Percentiles rank a stretch among this genome's conserved stretches.
These are phyloP conservation scores for Arthrocladium fulminans DNA, from an alignment of 2,329 filamentous ascomycete species.

Conservation along the genomic window DNA sequence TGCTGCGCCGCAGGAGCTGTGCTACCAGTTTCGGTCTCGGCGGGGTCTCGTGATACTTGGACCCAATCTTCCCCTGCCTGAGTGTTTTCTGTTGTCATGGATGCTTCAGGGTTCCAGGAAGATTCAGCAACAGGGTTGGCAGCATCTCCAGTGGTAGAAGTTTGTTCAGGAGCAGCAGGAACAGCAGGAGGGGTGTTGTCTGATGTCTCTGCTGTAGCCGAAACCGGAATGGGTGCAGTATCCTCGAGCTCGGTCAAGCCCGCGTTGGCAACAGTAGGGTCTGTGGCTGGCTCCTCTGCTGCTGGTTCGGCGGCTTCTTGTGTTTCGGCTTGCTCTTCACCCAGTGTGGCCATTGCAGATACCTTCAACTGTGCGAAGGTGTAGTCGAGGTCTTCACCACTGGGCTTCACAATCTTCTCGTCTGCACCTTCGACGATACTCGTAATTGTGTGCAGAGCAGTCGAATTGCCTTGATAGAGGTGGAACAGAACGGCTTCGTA, in stretches of 20 bases:
- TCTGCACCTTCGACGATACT: slow-evolving; percentile 53
- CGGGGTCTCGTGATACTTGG: slow-evolving; percentile 61
- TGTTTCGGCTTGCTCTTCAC: slow-evolving; percentile 34
- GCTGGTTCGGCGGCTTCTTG: slow-evolving; percentile 38
- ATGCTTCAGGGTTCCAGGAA: slow-evolving; percentile 47
- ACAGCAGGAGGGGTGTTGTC: too few relatives aligned
- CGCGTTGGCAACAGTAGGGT: slow-evolving; percentile 54
- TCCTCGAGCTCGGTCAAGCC: slow-evolving; percentile 51
- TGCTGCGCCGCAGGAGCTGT: slow-evolving; percentile 47
- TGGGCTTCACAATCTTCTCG: slow-evolving; percentile 50
- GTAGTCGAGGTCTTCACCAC: slow-evolving; percentile 45
- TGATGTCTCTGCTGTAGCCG: too few relatives aligned
- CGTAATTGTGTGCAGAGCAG: slow-evolving; percentile 50
- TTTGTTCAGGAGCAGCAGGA: slow-evolving; percentile 31
- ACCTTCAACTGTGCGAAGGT: slow-evolving; percentile 49
- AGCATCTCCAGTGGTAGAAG: slow-evolving; percentile 32
- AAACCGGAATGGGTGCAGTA: slow-evolving; percentile 48
- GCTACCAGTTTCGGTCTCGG: slow-evolving; percentile 62
- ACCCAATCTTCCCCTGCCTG: slow-evolving; percentile 59
- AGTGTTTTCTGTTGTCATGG: slow-evolving; percentile 38
- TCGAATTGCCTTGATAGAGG: slow-evolving; percentile 54
- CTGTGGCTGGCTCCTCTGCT: slow-evolving; percentile 36
- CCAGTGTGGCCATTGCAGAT: slow-evolving; percentile 32
- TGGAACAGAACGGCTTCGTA: slow-evolving; percentile 56
- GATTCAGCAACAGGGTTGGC: slow-evolving; percentile 42